Evolutionary conservation across 2,329 filamentous ascomycete species (phyloP).

Genomic region (Epichloe scottii): DNA sequence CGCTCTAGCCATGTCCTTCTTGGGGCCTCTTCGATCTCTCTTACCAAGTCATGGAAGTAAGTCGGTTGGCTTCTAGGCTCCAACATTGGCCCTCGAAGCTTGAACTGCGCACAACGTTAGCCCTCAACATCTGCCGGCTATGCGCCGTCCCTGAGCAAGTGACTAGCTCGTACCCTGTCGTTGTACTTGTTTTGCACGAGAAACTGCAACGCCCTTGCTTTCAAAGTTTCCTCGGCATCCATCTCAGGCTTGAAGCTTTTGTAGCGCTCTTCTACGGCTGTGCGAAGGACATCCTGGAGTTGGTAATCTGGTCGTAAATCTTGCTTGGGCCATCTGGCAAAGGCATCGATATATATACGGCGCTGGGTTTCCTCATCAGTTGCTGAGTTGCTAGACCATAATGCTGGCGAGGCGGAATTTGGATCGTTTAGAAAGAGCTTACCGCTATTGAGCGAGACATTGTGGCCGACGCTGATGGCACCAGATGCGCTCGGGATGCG

Average conservation of each 20-base stretch:
- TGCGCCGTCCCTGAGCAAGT: background rate
- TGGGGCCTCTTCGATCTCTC: slow-evolving; percentile 51
- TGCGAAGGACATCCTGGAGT: slow-evolving; percentile 42
- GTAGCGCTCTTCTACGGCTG: slow-evolving; percentile 23
- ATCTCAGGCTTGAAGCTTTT: slow-evolving; percentile 18
- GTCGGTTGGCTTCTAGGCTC: slow-evolving; percentile 49
- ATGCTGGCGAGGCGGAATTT: no score
- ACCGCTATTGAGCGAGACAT: slow-evolving; percentile 24
- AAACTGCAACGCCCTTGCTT: slow-evolving; percentile 47
- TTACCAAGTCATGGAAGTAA: slow-evolving; percentile 48
- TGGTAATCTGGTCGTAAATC: slow-evolving; percentile 49
- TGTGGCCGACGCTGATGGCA: slow-evolving; percentile 1
- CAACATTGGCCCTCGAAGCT: slow-evolving; percentile 36
- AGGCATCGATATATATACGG: slow-evolving; percentile 25
- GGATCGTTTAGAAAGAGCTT: background rate
- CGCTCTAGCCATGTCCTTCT: slow-evolving; percentile 40
- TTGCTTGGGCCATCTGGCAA: slow-evolving; percentile 50
- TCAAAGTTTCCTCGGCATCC: slow-evolving; percentile 39
- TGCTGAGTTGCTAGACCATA: no score
- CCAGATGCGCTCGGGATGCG: background rate
- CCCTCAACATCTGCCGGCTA: background rate
- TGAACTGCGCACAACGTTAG: slow-evolving; percentile 17
- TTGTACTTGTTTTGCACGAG: slow-evolving; percentile 48
- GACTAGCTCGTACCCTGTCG: slow-evolving; percentile 32
- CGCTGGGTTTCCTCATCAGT: slow-evolving; percentile 13